Evolutionary conservation across 495 filamentous ascomycete species (phyloP).

Genomic region (Aspergillus ostianus): DNA sequence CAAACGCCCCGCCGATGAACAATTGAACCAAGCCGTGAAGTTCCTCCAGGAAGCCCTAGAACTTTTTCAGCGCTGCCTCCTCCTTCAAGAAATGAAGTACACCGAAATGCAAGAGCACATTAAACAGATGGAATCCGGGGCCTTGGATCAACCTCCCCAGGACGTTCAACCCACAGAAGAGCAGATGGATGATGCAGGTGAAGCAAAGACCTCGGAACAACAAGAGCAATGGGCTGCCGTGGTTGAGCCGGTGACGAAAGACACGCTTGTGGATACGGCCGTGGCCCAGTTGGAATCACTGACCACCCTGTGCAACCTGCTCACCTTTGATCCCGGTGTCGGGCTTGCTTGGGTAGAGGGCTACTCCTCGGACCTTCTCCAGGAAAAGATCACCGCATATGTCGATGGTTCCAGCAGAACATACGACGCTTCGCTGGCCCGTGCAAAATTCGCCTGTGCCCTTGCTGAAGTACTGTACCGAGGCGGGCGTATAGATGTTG

Average conservation of each 20-base stretch:
- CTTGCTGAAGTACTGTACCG: constrained; percentile 57
- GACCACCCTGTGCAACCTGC: constrained; percentile 54
- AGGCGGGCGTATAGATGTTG: constrained; percentile 41
- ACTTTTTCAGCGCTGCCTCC: constrained; percentile 61
- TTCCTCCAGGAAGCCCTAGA: constrained; percentile 61
- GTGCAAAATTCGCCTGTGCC: constrained; percentile 52
- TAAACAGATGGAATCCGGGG: constrained; percentile 40
- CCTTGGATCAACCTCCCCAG: constrained; percentile 20
- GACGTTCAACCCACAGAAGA: constrained; percentile 20
- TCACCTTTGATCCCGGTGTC: constrained; percentile 36
- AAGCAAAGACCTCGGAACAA: constrained; percentile 28
- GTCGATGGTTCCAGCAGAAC: constrained; percentile 41
- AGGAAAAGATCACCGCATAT: constrained; percentile 48
- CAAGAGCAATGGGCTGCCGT: constrained; percentile 62
- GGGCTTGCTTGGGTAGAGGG: constrained; percentile 56
- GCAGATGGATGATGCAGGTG: constrained; percentile 8
- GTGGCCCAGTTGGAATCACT: constrained; percentile 60
- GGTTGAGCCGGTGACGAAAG: constrained; percentile 58
- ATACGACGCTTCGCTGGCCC: constrained; percentile 52
- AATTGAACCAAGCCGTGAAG: constrained; percentile 37
- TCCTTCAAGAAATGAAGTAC: constrained; percentile 55
- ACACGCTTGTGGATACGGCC: constrained; percentile 62
- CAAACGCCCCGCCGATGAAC: constrained; percentile 40
- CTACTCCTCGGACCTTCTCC: constrained; percentile 45
- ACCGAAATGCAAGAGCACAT: constrained; percentile 51